phyloP scores from a whole-genome alignment of 1,139 yeast genomes.

The Suhomyces yuchorum region DNA sequence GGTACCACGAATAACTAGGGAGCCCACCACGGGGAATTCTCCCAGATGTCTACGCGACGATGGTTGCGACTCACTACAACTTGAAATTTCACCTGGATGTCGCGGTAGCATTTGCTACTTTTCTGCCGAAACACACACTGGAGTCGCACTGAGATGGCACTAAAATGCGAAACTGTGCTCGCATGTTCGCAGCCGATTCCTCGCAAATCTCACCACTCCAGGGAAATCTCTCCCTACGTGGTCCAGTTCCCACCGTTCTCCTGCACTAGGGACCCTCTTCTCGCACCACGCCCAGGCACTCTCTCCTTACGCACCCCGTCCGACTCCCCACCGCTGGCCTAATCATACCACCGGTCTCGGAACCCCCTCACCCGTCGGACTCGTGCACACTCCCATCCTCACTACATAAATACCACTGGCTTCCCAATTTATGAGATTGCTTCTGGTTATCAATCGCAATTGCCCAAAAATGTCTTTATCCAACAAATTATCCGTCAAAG shows the following conservation, averaged over 20 bases:
- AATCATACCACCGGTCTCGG: slow-evolving; percentile 8
- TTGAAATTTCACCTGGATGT: neutral
- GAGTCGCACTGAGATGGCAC: too few relatives aligned
- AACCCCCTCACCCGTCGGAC: slow-evolving; percentile 14
- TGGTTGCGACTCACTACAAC: neutral
- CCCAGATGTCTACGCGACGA: neutral
- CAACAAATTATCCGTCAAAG: slow-evolving; percentile 87
- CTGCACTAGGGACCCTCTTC: too few relatives aligned
- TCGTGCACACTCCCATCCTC: slow-evolving; percentile 6
- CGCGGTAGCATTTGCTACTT: too few relatives aligned
- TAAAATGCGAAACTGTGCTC: too few relatives aligned
- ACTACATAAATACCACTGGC: slow-evolving; percentile 7
- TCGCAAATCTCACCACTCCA: too few relatives aligned
- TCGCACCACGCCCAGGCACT: neutral
- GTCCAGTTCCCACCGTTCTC: too few relatives aligned
- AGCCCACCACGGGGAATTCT: neutral
- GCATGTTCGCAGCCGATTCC: neutral
- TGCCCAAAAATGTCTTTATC: slow-evolving; percentile 73
- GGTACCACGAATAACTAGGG: neutral
- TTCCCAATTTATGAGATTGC: slow-evolving; percentile 7
- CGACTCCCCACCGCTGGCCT: neutral
- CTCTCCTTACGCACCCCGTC: neutral
- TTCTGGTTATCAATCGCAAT: slow-evolving; percentile 2
- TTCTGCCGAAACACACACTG: too few relatives aligned
- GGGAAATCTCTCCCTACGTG: too few relatives aligned